Conservation (phyloP, 129 eudicot species). For the Pseudognaphalium luteoalbum region DNA sequence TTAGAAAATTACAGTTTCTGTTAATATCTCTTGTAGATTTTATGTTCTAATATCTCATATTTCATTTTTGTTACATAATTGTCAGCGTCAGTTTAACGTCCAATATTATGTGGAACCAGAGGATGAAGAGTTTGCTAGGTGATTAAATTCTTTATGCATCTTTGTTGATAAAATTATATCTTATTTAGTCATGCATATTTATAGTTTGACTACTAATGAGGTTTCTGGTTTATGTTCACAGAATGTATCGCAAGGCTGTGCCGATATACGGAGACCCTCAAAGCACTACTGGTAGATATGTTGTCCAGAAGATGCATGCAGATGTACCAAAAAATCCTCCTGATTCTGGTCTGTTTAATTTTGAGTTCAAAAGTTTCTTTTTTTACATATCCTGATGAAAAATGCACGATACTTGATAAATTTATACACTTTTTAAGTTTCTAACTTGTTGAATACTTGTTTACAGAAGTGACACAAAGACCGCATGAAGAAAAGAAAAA, state of each 20-base stretch:
- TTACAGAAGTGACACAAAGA: conserved; percentile 45
- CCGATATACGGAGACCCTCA: not conserved
- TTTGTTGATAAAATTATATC: not conserved
- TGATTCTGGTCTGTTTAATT: no score
- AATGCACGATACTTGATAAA: no score
- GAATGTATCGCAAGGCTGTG: not conserved
- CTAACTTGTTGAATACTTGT: not conserved
- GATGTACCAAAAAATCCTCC: not conserved
- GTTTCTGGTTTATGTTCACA: not conserved
- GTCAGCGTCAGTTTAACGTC: not conserved
- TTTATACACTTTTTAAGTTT: not conserved
- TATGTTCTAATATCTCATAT: not conserved
- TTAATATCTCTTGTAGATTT: not conserved
- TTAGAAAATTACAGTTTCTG: not conserved
- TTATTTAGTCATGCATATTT: not conserved
- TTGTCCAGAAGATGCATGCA: no score
- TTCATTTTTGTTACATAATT: not conserved
- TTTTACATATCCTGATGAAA: no score
- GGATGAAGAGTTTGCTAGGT: not conserved
- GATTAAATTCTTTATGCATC: not conserved
- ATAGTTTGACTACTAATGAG: not conserved
- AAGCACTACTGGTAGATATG: not conserved
- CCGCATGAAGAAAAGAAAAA: conserved; percentile 40
- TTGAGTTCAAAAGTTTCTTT: no score
- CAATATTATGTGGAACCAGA: not conserved